These are phyloP conservation scores for Melanomma pulvis-pyrius DNA, from an alignment of 495 filamentous ascomycete species.

Conservation along the genomic window DNA sequence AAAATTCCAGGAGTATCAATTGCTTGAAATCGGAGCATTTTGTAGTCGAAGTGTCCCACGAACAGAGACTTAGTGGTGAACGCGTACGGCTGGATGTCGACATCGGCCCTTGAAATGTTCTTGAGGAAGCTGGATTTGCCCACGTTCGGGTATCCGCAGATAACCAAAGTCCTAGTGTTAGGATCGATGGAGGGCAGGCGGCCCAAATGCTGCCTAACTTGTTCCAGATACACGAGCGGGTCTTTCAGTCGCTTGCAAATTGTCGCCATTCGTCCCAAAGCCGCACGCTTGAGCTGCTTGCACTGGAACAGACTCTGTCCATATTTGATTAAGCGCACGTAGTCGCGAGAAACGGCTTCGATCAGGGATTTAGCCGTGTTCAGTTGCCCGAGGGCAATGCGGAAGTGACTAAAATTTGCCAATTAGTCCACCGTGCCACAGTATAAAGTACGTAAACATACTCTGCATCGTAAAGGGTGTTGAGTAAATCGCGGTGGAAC, in stretches of 20 bases:
- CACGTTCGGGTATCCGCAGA: constrained; percentile 97
- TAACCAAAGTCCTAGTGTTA: constrained; percentile 89
- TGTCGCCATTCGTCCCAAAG: constrained; percentile 92
- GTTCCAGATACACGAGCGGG: constrained; percentile 91
- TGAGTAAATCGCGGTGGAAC: constrained; percentile 87
- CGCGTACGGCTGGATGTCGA: constrained; percentile 96
- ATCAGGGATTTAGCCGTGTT: constrained; percentile 95
- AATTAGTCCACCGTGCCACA: neutral
- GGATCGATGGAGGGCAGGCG: constrained; percentile 98
- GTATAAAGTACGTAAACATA: neutral
- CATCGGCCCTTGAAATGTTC: constrained; percentile 90
- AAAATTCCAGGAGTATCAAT: constrained; percentile 93
- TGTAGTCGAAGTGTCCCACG: constrained; percentile 98
- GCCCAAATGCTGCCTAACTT: constrained; percentile 95
- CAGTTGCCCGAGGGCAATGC: constrained; percentile 92
- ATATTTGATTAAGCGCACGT: constrained; percentile 92
- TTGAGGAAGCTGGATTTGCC: constrained; percentile 95
- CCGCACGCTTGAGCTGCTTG: constrained; percentile 89
- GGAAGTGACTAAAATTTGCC: constrained; percentile 67
- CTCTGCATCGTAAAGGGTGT: constrained; percentile 91
- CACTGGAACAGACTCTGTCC: constrained; percentile 94
- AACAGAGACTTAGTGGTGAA: constrained; percentile 98
- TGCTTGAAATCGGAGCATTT: constrained; percentile 90
- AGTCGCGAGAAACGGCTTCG: constrained; percentile 92
- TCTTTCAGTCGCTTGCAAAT: constrained; percentile 92